phyloP scores from a whole-genome alignment of 2,329 filamentous ascomycete species.

The Tolypocladium capitatum region DNA sequence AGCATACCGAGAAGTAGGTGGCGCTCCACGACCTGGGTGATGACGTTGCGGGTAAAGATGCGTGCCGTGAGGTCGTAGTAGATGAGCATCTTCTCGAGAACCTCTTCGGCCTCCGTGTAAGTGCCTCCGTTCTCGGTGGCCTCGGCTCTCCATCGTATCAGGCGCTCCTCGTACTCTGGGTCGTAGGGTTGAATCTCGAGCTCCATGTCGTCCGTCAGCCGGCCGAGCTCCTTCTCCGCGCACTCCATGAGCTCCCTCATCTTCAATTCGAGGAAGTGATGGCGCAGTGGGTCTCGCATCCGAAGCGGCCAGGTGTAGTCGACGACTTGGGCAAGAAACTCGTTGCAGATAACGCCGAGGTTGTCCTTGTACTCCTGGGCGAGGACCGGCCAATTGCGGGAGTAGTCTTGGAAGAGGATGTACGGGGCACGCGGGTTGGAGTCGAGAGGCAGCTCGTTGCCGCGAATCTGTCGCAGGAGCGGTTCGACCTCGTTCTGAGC shows the following conservation, averaged over 20 bases:
- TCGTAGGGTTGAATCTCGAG: conserved; percentile 40
- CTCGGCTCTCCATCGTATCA: conserved; percentile 31
- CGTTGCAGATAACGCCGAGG: conserved; percentile 38
- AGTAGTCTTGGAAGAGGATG: conserved; percentile 40
- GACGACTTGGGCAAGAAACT: conserved; percentile 38
- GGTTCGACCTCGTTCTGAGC: conserved; percentile 34
- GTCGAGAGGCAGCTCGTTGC: conserved; percentile 38
- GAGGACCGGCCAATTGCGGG: conserved; percentile 36
- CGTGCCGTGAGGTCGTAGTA: conserved; percentile 40
- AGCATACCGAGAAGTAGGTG: conserved; percentile 39
- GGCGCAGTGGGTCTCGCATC: conserved; percentile 36
- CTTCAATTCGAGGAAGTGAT: conserved; percentile 34
- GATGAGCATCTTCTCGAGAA: conserved; percentile 42
- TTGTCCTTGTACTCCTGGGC: conserved; percentile 42
- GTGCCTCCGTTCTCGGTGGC: conserved; percentile 28
- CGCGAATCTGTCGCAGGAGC: conserved; percentile 34
- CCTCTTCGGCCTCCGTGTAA: conserved; percentile 38
- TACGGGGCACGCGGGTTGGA: conserved; percentile 39
- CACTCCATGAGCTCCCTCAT: conserved; percentile 32
- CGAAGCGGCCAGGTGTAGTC: conserved; percentile 35
- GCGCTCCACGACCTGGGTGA: conserved; percentile 38
- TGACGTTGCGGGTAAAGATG: conserved; percentile 38
- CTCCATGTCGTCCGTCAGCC: conserved; percentile 35
- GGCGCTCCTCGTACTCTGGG: conserved; percentile 37
- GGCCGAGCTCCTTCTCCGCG: conserved; percentile 31